Conservation (phyloP, 2,329 filamentous ascomycete species). For the Colletotrichum sp. region DNA sequence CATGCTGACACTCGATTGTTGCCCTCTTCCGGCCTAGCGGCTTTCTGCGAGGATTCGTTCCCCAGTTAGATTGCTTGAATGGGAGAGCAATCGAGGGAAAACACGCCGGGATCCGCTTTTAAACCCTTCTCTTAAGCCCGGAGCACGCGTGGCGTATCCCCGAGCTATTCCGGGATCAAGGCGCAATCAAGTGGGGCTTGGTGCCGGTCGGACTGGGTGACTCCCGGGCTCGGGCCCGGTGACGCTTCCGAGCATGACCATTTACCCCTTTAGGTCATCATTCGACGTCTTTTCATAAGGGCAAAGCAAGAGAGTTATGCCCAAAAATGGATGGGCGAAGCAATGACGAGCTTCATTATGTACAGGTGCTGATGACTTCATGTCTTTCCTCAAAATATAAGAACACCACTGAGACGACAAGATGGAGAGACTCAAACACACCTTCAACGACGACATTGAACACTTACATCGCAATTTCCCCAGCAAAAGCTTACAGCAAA, state of each 20-base stretch:
- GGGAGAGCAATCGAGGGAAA: not conserved
- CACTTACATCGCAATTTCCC: not conserved
- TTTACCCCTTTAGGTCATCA: not conserved
- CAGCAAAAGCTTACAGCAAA: not conserved
- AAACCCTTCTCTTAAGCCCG: not conserved
- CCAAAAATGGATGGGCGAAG: not conserved
- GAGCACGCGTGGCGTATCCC: not conserved
- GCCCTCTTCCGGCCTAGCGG: conserved; percentile 10
- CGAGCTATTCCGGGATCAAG: no score
- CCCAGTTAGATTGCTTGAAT: not conserved
- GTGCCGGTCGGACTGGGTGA: not conserved
- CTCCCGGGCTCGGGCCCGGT: not conserved
- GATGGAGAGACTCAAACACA: not conserved
- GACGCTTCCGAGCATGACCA: not conserved
- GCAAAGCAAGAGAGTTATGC: rapidly evolving
- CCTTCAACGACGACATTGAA: not conserved
- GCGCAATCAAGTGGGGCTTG: not conserved
- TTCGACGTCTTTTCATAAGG: not conserved
- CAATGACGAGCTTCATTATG: not conserved
- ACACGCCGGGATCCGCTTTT: not conserved
- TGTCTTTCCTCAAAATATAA: not conserved
- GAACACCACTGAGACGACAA: not conserved
- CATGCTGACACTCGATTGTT: conserved; percentile 1
- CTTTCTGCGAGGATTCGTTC: no score
- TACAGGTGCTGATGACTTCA: not conserved